phyloP scores from a whole-genome alignment of 768 basidiomycete genomes.

The Amanita inopinata region DNA sequence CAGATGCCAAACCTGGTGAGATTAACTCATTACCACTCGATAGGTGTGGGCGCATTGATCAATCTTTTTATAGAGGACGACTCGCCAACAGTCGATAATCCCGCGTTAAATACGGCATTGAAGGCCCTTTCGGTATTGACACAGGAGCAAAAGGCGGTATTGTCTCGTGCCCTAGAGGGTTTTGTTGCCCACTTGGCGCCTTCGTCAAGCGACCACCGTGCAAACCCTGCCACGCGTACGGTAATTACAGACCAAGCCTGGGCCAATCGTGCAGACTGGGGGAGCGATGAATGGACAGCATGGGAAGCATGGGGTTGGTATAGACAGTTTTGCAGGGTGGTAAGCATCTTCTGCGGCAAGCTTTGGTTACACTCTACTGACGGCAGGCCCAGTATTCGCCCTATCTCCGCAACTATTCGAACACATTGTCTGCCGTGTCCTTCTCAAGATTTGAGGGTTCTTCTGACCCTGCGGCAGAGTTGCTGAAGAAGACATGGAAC shows the following conservation, averaged over 20 bases:
- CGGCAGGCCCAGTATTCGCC: conserved; percentile 53
- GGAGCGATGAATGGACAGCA: conserved; percentile 64
- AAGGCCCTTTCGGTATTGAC: conserved; percentile 70
- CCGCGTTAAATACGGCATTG: conserved; percentile 57
- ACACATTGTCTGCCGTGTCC: conserved; percentile 60
- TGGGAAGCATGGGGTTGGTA: conserved; percentile 94
- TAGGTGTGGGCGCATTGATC: conserved; percentile 7
- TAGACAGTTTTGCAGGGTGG: conserved; percentile 75
- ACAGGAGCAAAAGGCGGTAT: conserved; percentile 64
- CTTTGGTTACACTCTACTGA: conserved; percentile 5
- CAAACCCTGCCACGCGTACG: conserved; percentile 40
- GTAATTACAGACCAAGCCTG: conserved; percentile 62
- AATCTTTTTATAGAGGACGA: conserved; percentile 25
- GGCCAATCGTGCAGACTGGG: conserved; percentile 63
- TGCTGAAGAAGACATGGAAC: conserved; percentile 64
- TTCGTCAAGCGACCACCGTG: conserved; percentile 27
- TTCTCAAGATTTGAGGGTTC: conserved; percentile 54
- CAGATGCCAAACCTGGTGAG: conserved; percentile 44
- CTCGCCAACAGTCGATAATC: conserved; percentile 38
- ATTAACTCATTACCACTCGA: not conserved
- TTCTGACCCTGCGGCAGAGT: conserved; percentile 42
- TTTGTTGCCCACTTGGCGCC: conserved; percentile 60
- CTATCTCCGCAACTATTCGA: conserved; percentile 65
- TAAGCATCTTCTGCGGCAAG: conserved; percentile 27
- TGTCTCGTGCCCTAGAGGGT: conserved; percentile 65